Base-by-base conservation (phyloP, 1,284 basidiomycete genomes). In the Trichosporon sp. region DNA sequence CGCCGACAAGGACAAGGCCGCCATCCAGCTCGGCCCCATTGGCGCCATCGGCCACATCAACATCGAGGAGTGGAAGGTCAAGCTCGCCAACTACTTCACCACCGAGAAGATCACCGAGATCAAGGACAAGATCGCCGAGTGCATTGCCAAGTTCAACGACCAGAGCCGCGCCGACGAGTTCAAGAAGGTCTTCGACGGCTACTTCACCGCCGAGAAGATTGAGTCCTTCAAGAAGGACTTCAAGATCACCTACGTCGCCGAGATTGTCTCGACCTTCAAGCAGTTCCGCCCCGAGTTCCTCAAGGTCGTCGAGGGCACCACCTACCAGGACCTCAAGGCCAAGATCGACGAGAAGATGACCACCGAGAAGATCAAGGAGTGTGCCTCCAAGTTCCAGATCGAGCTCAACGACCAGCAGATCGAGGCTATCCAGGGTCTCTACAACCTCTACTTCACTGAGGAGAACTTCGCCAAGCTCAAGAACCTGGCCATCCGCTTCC, bases 151-250 rank as follows among this genome's bases (percentile, higher is more conserved):
- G 27, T 60, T n/a, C 56, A 31, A 31, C 56, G n/a, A 3, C 29
- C 27, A 60, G 27, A 29, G 7, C 29, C 56, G 56, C 29, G 56
- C 56, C 29, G 56, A 29, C 56, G 56, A 31, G 56, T 60, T 60
- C 56, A 60, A 60, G 56, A 60, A 60, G 56, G 56, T 60, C 56
- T 60, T 60, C 56, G 56, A 60, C 15, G 56, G 56, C 56, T 60
- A 60, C 56, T 60, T 60, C 56, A 60, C 56, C 27, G 21, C 56
- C 29, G 56, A 31, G 29, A 60, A 60, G 56, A 60, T 60, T n/a
- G 15, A 60, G 56, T 13, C 56, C 27, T 31, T 31, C 56, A 60
- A 60, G 56, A 31, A 32, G 15, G 18, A 60, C 56, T 60, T 60
- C 56, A 29, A 60, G 56, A 29, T 60, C 27, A 60, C 56, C 56